Percentiles rank a stretch among this genome's conserved stretches.
phyloP scores from a whole-genome alignment of 495 filamentous ascomycete genomes.

The Echria macrotheca region DNA sequence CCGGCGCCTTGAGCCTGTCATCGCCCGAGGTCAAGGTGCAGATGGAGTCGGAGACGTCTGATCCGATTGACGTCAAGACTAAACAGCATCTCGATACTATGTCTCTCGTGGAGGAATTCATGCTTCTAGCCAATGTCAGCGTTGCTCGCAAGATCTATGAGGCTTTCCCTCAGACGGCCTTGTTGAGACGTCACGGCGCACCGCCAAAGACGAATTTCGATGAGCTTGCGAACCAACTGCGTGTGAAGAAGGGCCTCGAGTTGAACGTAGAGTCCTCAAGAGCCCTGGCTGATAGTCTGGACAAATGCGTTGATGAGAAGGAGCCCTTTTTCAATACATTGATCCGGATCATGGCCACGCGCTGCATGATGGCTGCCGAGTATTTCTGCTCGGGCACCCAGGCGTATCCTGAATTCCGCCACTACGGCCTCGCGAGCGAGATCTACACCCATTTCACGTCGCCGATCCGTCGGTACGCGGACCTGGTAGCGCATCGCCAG shows the following conservation, averaged over 20 bases:
- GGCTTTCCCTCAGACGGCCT: constrained; percentile 88
- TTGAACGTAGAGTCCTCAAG: constrained; percentile 79
- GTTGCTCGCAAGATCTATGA: constrained; percentile 83
- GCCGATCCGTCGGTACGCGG: constrained; percentile 93
- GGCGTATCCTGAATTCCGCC: constrained; percentile 86
- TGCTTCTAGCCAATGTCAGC: constrained; percentile 95
- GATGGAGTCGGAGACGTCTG: constrained; percentile 88
- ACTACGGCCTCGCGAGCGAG: constrained; percentile 90
- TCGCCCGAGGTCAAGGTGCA: constrained; percentile 94
- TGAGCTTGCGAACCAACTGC: constrained; percentile 81
- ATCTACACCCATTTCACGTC: constrained; percentile 99
- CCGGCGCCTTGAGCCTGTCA: constrained; percentile 88
- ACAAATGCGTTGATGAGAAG: constrained; percentile 69
- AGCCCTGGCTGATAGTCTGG: constrained; percentile 84
- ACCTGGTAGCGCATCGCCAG: constrained; percentile 88
- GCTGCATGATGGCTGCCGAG: constrained; percentile 98
- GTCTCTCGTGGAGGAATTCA: constrained; percentile 97
- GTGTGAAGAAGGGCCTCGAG: constrained; percentile 72
- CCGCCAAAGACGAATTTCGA: constrained; percentile 96
- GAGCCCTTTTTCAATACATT: constrained; percentile 99
- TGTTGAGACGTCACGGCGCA: constrained; percentile 84
- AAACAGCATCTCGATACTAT: constrained; percentile 93
- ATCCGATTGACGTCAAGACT: constrained; percentile 92
- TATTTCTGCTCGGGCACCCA: constrained; percentile 95
- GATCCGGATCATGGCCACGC: constrained; percentile 90